Base-by-base conservation (phyloP, 352 stramenopile genomes). In the Blastocystis sp. region DNA sequence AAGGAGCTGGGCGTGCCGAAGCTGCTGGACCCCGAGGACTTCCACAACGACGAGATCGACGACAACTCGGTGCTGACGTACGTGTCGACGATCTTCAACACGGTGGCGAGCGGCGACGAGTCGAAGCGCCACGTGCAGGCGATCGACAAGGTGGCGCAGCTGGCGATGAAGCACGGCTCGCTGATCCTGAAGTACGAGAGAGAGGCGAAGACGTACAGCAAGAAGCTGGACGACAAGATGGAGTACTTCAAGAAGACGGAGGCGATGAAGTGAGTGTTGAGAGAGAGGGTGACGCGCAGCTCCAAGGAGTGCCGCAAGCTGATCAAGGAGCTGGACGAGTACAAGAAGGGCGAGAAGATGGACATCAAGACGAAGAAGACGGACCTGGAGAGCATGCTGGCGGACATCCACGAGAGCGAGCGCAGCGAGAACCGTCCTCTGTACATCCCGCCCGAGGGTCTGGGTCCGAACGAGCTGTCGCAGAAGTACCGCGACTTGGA, bases 21-120 rank as follows among this genome's bases (percentile, higher is more conserved):
- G 24, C 71, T 81, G 62, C 50, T 81, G 71, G 71, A 81, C 50
- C 71, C 71, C 50, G 71, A 81, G 71, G 71, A 81, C n/a, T 81
- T 81, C 71, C 71, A 81, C 37, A 81, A 62, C n/a, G 59, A 74
- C 26, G 78, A 88, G 65, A 88, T 88, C 41, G 78, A 88, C 60
- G 78, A 88, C 62, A 74, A 88, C 37, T 88, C 78, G 37, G 78
- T 88, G 50, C 51, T 88, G 62, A 88, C 78, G 13, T 88, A 88
- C 35, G 65, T 88, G 65, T 88, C 78, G 13, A 62, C 78, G 26
- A 78, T 88, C 33, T 88, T 88, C 78, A 78, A 74, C 41, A 65
- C 62, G 60, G 62, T 74, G 39, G 78, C 78, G n/a, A 88, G 26
- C 35, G 62, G 50, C 21, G 78, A 88, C 62, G 62, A 88, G 65